phyloP scores from a whole-genome alignment of 306 rosid genomes.

The Cicer pinnatifidum region DNA sequence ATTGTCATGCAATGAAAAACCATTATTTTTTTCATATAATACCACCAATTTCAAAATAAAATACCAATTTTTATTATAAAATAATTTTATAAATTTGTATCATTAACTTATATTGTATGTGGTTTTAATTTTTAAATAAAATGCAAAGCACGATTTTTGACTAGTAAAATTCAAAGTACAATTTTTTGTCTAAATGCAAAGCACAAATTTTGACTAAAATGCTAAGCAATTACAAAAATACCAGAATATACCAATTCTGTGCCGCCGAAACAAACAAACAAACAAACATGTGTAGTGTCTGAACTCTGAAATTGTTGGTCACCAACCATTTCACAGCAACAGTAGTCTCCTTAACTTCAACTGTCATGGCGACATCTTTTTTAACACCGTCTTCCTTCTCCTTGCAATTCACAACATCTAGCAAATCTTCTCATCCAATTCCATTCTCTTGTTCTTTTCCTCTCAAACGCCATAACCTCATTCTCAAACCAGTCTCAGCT shows the following conservation, averaged over 20 bases:
- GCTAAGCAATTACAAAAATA: background rate
- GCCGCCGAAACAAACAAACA: background rate
- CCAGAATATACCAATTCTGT: slow-evolving; percentile 7
- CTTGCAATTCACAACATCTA: slow-evolving; percentile 25
- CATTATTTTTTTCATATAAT: too few relatives aligned
- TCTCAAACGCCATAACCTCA: slow-evolving; percentile 31
- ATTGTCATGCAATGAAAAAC: too few relatives aligned
- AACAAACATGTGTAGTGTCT: background rate
- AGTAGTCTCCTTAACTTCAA: slow-evolving; percentile 33
- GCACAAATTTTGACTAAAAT: too few relatives aligned
- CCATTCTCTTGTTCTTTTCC: slow-evolving; percentile 46
- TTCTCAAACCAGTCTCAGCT: slow-evolving; percentile 36
- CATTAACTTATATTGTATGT: too few relatives aligned
- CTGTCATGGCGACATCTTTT: slow-evolving; percentile 53
- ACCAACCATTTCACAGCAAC: background rate
- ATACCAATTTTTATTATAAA: too few relatives aligned
- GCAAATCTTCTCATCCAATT: slow-evolving; percentile 28
- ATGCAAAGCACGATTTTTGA: too few relatives aligned
- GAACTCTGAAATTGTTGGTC: background rate
- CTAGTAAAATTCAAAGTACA: too few relatives aligned
- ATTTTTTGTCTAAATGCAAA: too few relatives aligned
- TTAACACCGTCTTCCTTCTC: slow-evolving; percentile 46
- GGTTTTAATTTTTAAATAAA: too few relatives aligned
- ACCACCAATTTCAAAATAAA: too few relatives aligned
- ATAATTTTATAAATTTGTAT: too few relatives aligned